Base-by-base conservation (phyloP, 1,284 basidiomycete species). In the Anthracocystis setariae region DNA sequence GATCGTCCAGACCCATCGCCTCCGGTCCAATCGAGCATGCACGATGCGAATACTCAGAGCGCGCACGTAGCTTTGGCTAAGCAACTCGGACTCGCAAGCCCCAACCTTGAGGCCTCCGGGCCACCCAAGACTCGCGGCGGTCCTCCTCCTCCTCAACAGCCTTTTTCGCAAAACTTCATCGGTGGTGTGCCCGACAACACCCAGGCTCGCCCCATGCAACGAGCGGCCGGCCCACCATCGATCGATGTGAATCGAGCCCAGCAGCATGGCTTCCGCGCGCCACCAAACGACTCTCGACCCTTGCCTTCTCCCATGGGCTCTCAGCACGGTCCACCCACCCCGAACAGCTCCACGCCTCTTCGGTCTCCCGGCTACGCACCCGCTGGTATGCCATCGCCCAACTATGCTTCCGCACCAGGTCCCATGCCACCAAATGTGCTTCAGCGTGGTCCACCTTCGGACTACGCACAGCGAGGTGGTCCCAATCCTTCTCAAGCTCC, bases 31-130 rank as follows among this genome's bases (percentile, higher is more conserved):
- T 10, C 44, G 12, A 24, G 20, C 51, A 20, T 15, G 47, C 15
- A 46, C 25, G 43, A 29, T 3, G 23, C 58, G 32, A 54, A 66
- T n/a, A 45, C 53, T 12, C 39, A 68, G 43, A 75, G 70, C 49
- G 66, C 75, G 3, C 45, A 62, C 9, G 73, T 58, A 13, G 75
- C 65, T 24, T 46, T 77, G 42, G 73, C 75, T n/a, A 64, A 64
- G 32, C 69, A 77, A 45, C 67, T 77, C 13, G 75, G 75, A 10
- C 73, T 77, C 7, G 66, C 24, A 33, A 63, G 35, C 12, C 65
- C 66, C 12, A 64, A 51, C 25, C 48, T 59, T 12, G 55, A 53
- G 17, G 21, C 52, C 9, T 15, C 17, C 7, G 53, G 33, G n/a
- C 27, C 53, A 18, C 18, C 49, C 10, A 4, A 39, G 29, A 18